Base-by-base conservation (phyloP, 177 flowering plant species). In the Telopea speciosissima region DNA sequence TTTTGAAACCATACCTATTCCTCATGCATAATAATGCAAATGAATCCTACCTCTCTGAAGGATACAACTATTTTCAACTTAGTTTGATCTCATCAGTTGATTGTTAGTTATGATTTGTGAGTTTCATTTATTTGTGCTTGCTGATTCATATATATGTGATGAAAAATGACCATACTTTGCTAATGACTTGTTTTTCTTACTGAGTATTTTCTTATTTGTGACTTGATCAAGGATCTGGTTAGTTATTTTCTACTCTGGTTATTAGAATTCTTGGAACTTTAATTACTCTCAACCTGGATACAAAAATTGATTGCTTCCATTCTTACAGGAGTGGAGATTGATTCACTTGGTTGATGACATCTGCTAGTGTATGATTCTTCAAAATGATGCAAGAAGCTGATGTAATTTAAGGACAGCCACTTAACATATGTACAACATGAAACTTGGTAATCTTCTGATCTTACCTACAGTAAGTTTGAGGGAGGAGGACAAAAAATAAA, bases 401-500 rank as follows among this genome's bases (percentile, higher is more conserved):
- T 63, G 67, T 63, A 42, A 8, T 70, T 70, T 8, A 11, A 70
- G 52, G 66, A 42, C 40, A 12, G 12, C 26, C 24, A 1, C 52
- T 26, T 42, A 63, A 26, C 61, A 54, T 36, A 5, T n/a, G 65
- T 63, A 63, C 40, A 68, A 31, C 69, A 72, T 72, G 67, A 64
- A 54, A 24, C 25, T 71, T 52, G 72, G 72, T 71, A 76, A 62
- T 72, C 44, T 14, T 49, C 52, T 75, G 60, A 49, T 66, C 49
- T 65, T 36, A 16, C 26, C 49, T n/a, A n/a, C n/a, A 3, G 0
- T 5, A 58, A 58, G 19, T 58, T n/a, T 58, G 61, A 58, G 61
- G 40, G 40, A 5, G 1, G 40, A 2, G 40, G 40, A 36, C 40
- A 36, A 36, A 36, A 36, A 36, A 58, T 13, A 19, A 58, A 21